These are phyloP conservation scores for Sherardia arvensis DNA, from an alignment of 257 asterid genomes.

Conservation along the genomic window DNA sequence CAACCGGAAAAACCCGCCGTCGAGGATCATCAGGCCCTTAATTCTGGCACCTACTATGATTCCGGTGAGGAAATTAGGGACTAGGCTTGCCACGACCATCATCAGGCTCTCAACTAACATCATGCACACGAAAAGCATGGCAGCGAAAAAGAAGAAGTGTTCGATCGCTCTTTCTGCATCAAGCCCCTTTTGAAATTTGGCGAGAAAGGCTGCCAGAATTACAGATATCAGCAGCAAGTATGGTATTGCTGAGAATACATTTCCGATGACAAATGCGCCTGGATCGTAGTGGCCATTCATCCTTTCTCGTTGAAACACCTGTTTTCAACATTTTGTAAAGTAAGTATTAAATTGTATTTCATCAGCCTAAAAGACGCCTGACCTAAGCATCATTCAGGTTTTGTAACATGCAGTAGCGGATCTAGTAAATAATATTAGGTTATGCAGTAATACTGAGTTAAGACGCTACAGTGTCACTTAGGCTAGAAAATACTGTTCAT, in stretches of 20 bases:
- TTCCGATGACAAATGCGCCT: slow-evolving; percentile 22
- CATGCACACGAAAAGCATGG: slow-evolving; percentile 15
- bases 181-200: slow-evolving; percentile 17
- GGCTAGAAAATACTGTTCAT: too few relatives aligned
- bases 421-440: too few relatives aligned
- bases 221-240: slow-evolving; percentile 21
- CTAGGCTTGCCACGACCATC: slow-evolving; percentile 23
- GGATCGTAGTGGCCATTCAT: slow-evolving; percentile 26
- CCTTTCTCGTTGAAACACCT: slow-evolving; percentile 28
- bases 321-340: background rate
- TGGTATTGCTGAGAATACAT: slow-evolving; percentile 17
- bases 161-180: background rate
- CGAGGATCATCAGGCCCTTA: slow-evolving; percentile 25
- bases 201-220: slow-evolving; percentile 20
- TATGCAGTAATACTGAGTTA: too few relatives aligned
- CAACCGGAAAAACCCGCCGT: slow-evolving; percentile 26
- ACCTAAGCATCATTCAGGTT: too few relatives aligned
- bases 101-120: slow-evolving; percentile 28
- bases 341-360: too few relatives aligned
- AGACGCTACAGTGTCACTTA: too few relatives aligned
- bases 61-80: slow-evolving; percentile 31
- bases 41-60: slow-evolving; percentile 27
- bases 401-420: too few relatives aligned
- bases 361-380: too few relatives aligned
- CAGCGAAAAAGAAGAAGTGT: slow-evolving; percentile 14